Evolutionary conservation across 1,284 basidiomycete genomes (phyloP).

Genomic region (Malassezia furfur): DNA sequence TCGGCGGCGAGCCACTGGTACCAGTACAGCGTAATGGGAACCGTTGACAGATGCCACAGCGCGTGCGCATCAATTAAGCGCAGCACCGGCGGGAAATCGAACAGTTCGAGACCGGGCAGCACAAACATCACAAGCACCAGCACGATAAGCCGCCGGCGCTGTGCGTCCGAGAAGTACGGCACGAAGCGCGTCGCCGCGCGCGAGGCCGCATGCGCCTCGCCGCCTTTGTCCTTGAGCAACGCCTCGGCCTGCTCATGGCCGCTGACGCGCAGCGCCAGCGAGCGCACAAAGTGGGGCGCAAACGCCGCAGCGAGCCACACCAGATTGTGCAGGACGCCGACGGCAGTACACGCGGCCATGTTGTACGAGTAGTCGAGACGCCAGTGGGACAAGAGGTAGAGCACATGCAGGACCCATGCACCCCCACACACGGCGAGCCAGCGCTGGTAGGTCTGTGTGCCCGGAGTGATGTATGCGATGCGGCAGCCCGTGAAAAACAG

Average conservation of each 20-base stretch:
- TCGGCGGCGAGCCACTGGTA: conserved; percentile 50
- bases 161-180: not conserved
- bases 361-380: conserved; percentile 95
- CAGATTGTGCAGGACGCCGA: conserved; percentile 63
- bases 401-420: conserved; percentile 55
- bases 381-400: conserved; percentile 61
- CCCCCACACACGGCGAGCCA: conserved; percentile 23
- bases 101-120: conserved; percentile 72
- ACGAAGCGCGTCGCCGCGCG: not conserved
- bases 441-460: conserved; percentile 19
- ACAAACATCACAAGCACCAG: conserved; percentile 59
- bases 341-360: conserved; percentile 68
- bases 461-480: conserved; percentile 39
- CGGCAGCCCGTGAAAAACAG: conserved; percentile 55
- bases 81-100: conserved; percentile 73
- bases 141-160: conserved; percentile 50
- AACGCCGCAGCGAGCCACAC: conserved; percentile 60
- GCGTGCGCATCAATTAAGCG: conserved; percentile 83
- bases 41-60: conserved; percentile 84
- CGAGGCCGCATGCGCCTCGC: not conserved
- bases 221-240: no score
- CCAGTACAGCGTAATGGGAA: conserved; percentile 70
- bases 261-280: not conserved
- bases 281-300: conserved; percentile 22
- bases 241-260: not conserved